A percentile compares a stretch with the other conserved stretches of the same genome.
These are phyloP conservation scores for Saturnispora mendoncae DNA, from an alignment of 805 yeast genomes.

Conservation along the genomic window DNA sequence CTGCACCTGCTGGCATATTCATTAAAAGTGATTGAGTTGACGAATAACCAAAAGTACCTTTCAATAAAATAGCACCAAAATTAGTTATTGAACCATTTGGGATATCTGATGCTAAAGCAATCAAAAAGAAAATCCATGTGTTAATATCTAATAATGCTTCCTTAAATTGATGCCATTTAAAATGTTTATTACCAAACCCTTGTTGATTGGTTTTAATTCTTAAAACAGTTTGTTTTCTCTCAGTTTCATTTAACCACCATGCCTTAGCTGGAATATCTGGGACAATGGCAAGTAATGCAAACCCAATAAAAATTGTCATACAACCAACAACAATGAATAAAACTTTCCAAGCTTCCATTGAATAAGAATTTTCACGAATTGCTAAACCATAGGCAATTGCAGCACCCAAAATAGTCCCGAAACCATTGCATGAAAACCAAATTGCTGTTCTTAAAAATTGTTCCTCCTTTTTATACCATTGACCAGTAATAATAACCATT, in stretches of 20 bases:
- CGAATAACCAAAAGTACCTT: slow-evolving; percentile 25
- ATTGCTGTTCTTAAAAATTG: slow-evolving; percentile 26
- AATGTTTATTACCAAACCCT: slow-evolving; percentile 27
- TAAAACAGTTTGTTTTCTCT: slow-evolving; percentile 28
- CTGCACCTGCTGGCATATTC: slow-evolving; percentile 25
- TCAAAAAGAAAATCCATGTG: slow-evolving; percentile 37
- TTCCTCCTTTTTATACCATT: slow-evolving; percentile 29
- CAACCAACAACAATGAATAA: slow-evolving; percentile 29
- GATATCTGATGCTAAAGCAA: slow-evolving; percentile 20
- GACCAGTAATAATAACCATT: slow-evolving; percentile 26
- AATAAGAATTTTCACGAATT: slow-evolving; percentile 17
- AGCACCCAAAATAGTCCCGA: slow-evolving; percentile 27
- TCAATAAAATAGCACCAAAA: slow-evolving; percentile 33
- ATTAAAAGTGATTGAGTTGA: slow-evolving; percentile 21
- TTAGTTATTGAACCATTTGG: slow-evolving; percentile 37
- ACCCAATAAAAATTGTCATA: slow-evolving; percentile 28
- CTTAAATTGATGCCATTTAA: slow-evolving; percentile 23
- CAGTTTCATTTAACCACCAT: slow-evolving; percentile 29
- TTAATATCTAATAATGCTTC: slow-evolving; percentile 25
- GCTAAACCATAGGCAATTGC: slow-evolving; percentile 28
- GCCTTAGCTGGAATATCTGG: slow-evolving; percentile 31
- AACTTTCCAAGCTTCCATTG: slow-evolving; percentile 26
- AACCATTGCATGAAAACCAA: slow-evolving; percentile 27
- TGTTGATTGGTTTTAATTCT: slow-evolving; percentile 29
- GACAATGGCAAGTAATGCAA: slow-evolving; percentile 22